Evolutionary conservation across 2,329 filamentous ascomycete species (phyloP), one percentile per base, ranked within the genome.

Genomic region (Trichophyton rubrum): DNA sequence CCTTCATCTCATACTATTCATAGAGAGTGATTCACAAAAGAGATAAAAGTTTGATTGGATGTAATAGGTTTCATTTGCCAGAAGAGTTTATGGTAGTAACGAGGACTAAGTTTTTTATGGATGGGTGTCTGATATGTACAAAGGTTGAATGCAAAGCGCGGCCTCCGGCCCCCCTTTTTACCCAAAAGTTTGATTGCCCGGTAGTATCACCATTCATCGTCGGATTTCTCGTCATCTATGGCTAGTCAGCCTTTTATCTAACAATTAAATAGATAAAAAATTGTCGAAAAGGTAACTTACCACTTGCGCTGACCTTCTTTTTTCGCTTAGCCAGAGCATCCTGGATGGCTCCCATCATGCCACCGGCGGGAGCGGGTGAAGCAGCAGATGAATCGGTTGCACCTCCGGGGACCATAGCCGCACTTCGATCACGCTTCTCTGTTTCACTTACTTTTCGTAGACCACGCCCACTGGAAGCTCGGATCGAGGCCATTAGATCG

Each of bases 251-350:
- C 11, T 22, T 33, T 40, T 5, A 35, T 35, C 3, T 9, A 57
- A 30, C 20, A 47, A 27, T 13, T 6, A 45, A 13, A 45, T 41
- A 62, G 55, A 58, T 62, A 51, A 13, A 38, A 11, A 3, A 38
- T 38, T 11, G 64, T 64, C 11, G 8, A 61, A 11, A 41, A 56
- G 24, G 47, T 61, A 59, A 86, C 89, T 84, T 84, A 96, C 92
- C 92, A 80, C 89, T 95, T 72, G 89, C 87, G 76, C 89, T 89
- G 72, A 96, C 92, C 80, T 95, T 96, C 74, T 90, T 85, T 79
- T 96, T 96, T 73, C 92, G 82, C 76, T 89, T 88, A 70, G 86
- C 84, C 67, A 91, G 74, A 61, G 87, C 88, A 62, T 84, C 86
- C 62, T 89, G 89, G 67, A 96, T 76, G 56, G 90, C 91, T 76